Conservation (phyloP, 176 grass and related monocot genomes). For the Ensete ventricosum region DNA sequence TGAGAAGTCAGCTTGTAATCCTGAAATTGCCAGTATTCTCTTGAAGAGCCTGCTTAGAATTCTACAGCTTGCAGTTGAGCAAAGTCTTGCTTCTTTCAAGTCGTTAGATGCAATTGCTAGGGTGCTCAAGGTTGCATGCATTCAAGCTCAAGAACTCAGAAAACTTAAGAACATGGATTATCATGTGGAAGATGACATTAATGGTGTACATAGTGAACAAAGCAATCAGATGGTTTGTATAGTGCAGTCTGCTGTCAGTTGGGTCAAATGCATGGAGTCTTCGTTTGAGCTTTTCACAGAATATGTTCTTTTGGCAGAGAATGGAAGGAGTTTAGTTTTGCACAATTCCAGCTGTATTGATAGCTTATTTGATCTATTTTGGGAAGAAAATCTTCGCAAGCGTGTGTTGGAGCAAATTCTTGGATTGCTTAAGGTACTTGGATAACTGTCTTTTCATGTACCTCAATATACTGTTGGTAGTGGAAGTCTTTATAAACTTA, state of each 20-base stretch:
- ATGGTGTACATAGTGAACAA: conserved; percentile 34
- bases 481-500: background rate
- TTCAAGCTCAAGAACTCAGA: conserved; percentile 66
- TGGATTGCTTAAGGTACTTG: conserved; percentile 66
- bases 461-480: conserved; percentile 18
- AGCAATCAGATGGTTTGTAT: conserved; percentile 24
- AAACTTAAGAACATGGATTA: conserved; percentile 29
- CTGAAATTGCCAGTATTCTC: conserved; percentile 58
- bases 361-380: conserved; percentile 82
- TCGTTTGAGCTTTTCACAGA: conserved; percentile 83
- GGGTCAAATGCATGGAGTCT: conserved; percentile 53
- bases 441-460: conserved; percentile 16
- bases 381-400: conserved; percentile 74
- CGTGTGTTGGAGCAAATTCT: conserved; percentile 80
- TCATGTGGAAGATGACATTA: conserved; percentile 23
- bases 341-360: conserved; percentile 69
- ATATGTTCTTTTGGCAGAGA: conserved; percentile 62
- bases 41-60: conserved; percentile 81
- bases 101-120: conserved; percentile 56
- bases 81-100: conserved; percentile 76
- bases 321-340: conserved; percentile 56
- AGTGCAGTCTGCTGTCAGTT: conserved; percentile 31
- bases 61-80: conserved; percentile 64
- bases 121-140: conserved; percentile 68
- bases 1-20: conserved; percentile 51